Evolutionary conservation across 1,284 basidiomycete species (phyloP), one percentile per base, ranked within the genome.

Genomic region (Leccinum cinnamomeum): DNA sequence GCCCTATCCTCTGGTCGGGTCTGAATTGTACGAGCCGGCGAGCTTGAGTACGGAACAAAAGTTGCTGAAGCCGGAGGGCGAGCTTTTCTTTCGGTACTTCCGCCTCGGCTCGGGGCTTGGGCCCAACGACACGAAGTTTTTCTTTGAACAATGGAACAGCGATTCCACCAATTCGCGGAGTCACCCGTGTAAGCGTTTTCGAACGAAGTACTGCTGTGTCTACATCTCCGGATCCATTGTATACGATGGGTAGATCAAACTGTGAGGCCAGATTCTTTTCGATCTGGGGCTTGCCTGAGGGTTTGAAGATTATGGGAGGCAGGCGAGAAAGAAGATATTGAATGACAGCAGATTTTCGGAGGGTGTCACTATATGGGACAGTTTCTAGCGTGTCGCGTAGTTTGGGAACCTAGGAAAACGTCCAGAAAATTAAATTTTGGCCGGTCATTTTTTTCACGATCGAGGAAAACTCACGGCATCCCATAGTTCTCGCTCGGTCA

Each of bases 161-260:
- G 12, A 91, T 73, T 14, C 72, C 66, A 12, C 78, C 79, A 55
- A 90, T 84, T 11, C 79, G 76, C 0, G 84, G 83, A 0, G 88
- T 90, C 3, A 90, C 86, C 58, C 83, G 82, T 0, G 87, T 89
- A 2, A 76, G 75, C 18, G 75, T 56, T 82, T 44, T 46, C 5
- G 1, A 2, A 16, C 78, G 81, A 11, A 89, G 74, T 3, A 88
- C 82, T 1, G 78, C 80, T 2, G 82, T 67, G 65, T 90, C 88
- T 3, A 78, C 73, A 64, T 85, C 83, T 0, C 79, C 16, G 16
- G 54, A 39, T 39, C 39, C 78, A 1, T 72, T 67, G 7, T 76
- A 69, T 7, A 70, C 59, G 12, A 63, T 35, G 20, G 18, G 37
- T 20, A 57, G 23, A 20, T 62, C 56, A 23, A 2, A 28, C 30